Evolutionary conservation across 257 asterid genomes (phyloP), one percentile per base, ranked within the genome.

Genomic region (Rehmannia glutinosa): DNA sequence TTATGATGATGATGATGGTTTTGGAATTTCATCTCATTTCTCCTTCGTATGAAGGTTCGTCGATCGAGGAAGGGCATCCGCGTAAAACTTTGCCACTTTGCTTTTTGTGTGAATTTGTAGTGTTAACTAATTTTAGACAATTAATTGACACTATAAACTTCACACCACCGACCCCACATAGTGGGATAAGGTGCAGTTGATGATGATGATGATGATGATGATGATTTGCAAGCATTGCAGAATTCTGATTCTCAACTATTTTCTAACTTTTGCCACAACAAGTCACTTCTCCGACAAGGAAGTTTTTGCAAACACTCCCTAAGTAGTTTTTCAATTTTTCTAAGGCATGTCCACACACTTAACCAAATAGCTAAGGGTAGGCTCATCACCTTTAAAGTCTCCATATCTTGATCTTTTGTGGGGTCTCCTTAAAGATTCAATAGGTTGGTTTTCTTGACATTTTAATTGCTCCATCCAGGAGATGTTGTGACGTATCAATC

Each of bases 341-440:
- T 20, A 28, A 9, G 20, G 59, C 16, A 57, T 54, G 54, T 15
- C 17, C 5, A 42, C 33, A 52, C 28, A 11, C 36, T 27, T 10
- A 62, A 11, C 5, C 12, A 80, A 50, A 65, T 72, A 67, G 33
- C 45, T 42, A 57, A 36, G 24, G 58, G 49, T 49, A 43, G 65
- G 27, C 28, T 57, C 70, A 43, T 47, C 68, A 70, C 82, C 80
- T 76, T 65, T 55, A 6, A 57, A 36, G 24, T 54, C 80, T 63
- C 78, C 84, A 54, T 16, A 42, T 56, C 74, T 67, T 6, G 78
- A 76, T 52, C 84, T 50, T 71, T 82, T 82, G 17, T 54, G 17
- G 30, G 79, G 75, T 36, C 68, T 70, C 45, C 77, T 62, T n/a
- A 66, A 66, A 54, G 75, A 55, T 21, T 42, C 70, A 39, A 11